Evolutionary conservation across 495 filamentous ascomycete species (phyloP).

Genomic region (Xylaria castorea): DNA sequence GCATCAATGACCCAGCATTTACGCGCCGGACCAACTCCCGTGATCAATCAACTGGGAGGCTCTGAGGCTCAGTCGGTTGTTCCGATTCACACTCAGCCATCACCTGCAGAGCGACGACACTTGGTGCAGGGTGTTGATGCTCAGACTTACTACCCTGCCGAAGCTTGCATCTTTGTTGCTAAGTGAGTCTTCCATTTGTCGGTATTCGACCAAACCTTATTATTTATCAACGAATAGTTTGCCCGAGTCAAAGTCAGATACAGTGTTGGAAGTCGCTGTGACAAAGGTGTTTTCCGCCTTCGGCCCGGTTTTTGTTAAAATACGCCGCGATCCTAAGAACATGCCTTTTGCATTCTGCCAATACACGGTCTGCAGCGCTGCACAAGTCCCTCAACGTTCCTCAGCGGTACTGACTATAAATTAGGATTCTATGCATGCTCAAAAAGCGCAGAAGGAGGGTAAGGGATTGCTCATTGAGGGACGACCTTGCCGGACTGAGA

Average conservation of each 20-base stretch:
- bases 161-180: conserved; percentile 67
- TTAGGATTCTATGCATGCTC: conserved; percentile 53
- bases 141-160: conserved; percentile 61
- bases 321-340: conserved; percentile 59
- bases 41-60: conserved; percentile 6
- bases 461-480: conserved; percentile 57
- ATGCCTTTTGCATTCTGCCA: conserved; percentile 72
- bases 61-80: conserved; percentile 6
- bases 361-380: conserved; percentile 58
- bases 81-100: conserved; percentile 22
- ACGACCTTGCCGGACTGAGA: conserved; percentile 65
- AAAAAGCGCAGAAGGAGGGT: conserved; percentile 53
- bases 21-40: conserved; percentile 6
- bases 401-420: conserved; percentile 27
- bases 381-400: background rate
- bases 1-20: conserved; percentile 7
- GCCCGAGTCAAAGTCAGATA: conserved; percentile 53
- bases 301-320: conserved; percentile 67
- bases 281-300: conserved; percentile 57
- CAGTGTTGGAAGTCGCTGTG: conserved; percentile 59
- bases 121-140: conserved; percentile 53
- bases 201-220: conserved; percentile 22
- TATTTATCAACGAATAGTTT: conserved; percentile 39
- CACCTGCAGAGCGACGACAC: conserved; percentile 23
- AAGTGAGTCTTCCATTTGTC: conserved; percentile 58